A percentile compares a stretch with the other conserved stretches of the same genome.
Evolutionary conservation across 331 rosid species (phyloP).

Genomic region (Ulmus americana): DNA sequence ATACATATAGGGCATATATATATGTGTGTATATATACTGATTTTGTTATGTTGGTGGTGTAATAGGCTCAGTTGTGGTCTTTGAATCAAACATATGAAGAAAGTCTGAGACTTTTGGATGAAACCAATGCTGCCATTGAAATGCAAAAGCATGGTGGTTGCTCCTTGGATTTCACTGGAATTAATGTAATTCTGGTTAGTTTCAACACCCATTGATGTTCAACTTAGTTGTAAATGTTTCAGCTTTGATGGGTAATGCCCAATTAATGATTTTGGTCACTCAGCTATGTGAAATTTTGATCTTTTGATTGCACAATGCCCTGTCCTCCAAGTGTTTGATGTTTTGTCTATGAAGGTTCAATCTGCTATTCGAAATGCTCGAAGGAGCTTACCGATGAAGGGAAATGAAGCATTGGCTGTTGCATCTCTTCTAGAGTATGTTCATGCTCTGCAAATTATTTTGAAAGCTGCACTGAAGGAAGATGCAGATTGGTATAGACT

Average conservation of each 20-base stretch:
- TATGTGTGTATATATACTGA: neutral
- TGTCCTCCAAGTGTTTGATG: constrained; percentile 22
- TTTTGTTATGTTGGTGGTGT: constrained; percentile 15
- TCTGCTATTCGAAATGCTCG: constrained; percentile 56
- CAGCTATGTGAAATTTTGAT: neutral
- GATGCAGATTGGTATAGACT: constrained; percentile 64
- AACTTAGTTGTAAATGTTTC: neutral
- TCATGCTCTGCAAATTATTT: constrained; percentile 55
- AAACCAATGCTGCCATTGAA: constrained; percentile 81
- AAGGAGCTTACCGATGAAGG: constrained; percentile 48
- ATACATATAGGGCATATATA: too few species aligned
- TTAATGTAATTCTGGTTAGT: constrained; percentile 59
- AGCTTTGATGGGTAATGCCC: neutral
- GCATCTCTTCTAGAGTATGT: constrained; percentile 54
- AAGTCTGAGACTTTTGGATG: constrained; percentile 64
- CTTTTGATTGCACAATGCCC: neutral
- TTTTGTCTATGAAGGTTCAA: constrained; percentile 59
- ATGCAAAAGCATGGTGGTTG: constrained; percentile 76
- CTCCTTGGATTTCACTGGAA: constrained; percentile 54
- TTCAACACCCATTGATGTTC: neutral
- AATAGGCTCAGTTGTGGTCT: constrained; percentile 67
- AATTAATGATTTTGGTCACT: neutral
- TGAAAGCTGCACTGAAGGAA: constrained; percentile 61
- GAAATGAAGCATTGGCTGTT: constrained; percentile 64
- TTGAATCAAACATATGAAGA: constrained; percentile 54